phyloP scores from a whole-genome alignment of 257 asterid species.

The Galeopsis tetrahit region DNA sequence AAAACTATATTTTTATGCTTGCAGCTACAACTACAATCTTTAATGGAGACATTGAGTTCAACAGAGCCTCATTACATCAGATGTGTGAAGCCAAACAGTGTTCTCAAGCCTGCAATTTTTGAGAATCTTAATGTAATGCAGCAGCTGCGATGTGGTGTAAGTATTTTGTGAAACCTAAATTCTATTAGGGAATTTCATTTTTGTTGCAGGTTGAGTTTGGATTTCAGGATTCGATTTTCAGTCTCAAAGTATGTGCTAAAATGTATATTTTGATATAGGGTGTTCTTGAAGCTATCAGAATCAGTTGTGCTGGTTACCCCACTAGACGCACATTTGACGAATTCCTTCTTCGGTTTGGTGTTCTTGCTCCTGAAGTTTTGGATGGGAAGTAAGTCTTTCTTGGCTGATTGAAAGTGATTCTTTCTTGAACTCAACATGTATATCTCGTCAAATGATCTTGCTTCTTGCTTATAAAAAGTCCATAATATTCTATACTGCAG shows the following conservation, averaged over 20 bases:
- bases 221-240: constrained; percentile 13
- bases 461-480: constrained; percentile 28
- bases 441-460: constrained; percentile 19
- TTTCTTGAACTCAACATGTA: constrained; percentile 15
- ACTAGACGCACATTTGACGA: constrained; percentile 96
- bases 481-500: constrained; percentile 48
- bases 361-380: constrained; percentile 81
- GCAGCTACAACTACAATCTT: constrained; percentile 97
- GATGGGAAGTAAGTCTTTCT: constrained; percentile 68
- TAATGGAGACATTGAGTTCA: constrained; percentile 92
- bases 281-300: constrained; percentile 97
- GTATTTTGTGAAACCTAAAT: constrained; percentile 42
- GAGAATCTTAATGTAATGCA: constrained; percentile 91
- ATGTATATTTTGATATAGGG: constrained; percentile 53
- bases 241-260: constrained; percentile 25
- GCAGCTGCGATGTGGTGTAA: constrained; percentile 99
- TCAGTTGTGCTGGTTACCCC: constrained; percentile 99
- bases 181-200: neutral
- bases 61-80: constrained; percentile 99
- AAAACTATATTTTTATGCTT: constrained; percentile 39
- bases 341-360: constrained; percentile 98
- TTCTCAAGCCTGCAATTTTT: constrained; percentile 91
- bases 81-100: constrained; percentile 96
- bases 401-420: constrained; percentile 24
- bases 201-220: constrained; percentile 27